Base-by-base conservation (phyloP, 176 grass and related monocot genomes). In the Elymus sibiricus region DNA sequence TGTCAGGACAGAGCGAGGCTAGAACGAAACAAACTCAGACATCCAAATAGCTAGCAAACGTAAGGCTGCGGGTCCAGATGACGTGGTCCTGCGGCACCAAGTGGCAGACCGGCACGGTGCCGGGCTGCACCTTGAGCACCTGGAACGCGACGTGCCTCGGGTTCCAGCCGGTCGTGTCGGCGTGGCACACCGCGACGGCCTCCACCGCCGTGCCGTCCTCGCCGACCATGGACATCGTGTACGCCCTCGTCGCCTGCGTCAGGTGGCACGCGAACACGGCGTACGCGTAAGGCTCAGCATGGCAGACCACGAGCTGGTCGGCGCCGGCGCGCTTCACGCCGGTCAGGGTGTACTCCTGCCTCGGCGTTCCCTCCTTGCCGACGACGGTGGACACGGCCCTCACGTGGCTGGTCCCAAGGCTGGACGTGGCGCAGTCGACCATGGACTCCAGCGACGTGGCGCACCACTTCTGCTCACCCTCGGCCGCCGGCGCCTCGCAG, bases 371-470 rank as follows among this genome's bases (percentile, higher is more conserved):
- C 22, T 71, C 37, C 72, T 42, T 86, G 2, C 38, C 87, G 28
- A 98, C 88, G 7, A 85, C 70, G 7, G 95, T 93, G 2, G 89
- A 92, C 29, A 61, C 64, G 74, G 89, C 86, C 76, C 69, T 32
- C 46, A 93, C 75, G 84, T 70, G 82, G 85, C 27, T 88, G 28
- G 93, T 98, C 46, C 88, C 90, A 29, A 98, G 90, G 88, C 80
- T 86, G 28, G 90, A 55, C 39, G 90, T 92, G 68, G 70, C 76
- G 90, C 95, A 95, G 39, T 98, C 90, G 7, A 98, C 93, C 96
- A 95, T 98, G 37, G 96, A 95, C 80, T 98, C 93, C 11, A 95
- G 84, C 76, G 96, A 98, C 39, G 96, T 95, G 63, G 91, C 84
- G 55, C 96, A 98, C 32, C 47, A 76, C 90, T 92, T 95, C 74